Evolutionary conservation across 2,329 filamentous ascomycete genomes (phyloP).

Genomic region (Sordariomycetes sp.): DNA sequence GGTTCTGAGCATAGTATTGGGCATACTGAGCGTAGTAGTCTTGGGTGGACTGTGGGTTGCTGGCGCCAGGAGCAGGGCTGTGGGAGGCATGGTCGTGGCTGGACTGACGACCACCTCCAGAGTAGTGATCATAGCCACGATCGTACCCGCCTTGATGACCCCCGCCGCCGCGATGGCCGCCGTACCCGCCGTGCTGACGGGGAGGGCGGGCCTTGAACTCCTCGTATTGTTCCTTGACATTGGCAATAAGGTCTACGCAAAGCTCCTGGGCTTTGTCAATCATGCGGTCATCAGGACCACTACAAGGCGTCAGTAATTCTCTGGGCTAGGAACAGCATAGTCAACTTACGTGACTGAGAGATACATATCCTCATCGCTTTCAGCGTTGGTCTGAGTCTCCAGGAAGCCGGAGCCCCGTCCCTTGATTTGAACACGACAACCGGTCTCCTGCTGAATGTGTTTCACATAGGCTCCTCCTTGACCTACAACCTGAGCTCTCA

Average conservation of each 20-base stretch:
- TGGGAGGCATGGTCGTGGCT: no score
- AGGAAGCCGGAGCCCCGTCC: slow-evolving; percentile 91
- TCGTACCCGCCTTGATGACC: slow-evolving; percentile 21
- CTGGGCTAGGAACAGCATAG: neutral
- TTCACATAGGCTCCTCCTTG: slow-evolving; percentile 94
- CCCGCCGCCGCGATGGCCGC: slow-evolving; percentile 30
- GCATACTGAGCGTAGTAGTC: slow-evolving; percentile 79
- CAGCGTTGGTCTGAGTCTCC: slow-evolving; percentile 75
- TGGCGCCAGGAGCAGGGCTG: slow-evolving; percentile 22
- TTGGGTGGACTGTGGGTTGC: slow-evolving; percentile 14
- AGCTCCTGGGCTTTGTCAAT: slow-evolving; percentile 82
- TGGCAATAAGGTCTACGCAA: slow-evolving; percentile 77
- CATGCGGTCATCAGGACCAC: slow-evolving; percentile 78
- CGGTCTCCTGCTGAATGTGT: slow-evolving; percentile 92
- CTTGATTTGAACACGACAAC: slow-evolving; percentile 96
- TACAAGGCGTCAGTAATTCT: slow-evolving; percentile 21
- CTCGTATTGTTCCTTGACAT: slow-evolving; percentile 85
- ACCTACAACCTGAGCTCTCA: slow-evolving; percentile 92
- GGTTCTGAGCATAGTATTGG: slow-evolving; percentile 66
- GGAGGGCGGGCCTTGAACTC: slow-evolving; percentile 78
- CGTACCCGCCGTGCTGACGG: slow-evolving; percentile 39
- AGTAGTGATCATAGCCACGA: slow-evolving; percentile 11
- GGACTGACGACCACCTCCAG: slow-evolving; percentile 6
- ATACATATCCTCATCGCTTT: slow-evolving; percentile 96
- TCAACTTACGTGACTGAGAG: slow-evolving; percentile 79